Percentiles rank a stretch among this genome's conserved stretches.
phyloP scores from a whole-genome alignment of 1,139 yeast genomes.

The Pichia sp. region DNA sequence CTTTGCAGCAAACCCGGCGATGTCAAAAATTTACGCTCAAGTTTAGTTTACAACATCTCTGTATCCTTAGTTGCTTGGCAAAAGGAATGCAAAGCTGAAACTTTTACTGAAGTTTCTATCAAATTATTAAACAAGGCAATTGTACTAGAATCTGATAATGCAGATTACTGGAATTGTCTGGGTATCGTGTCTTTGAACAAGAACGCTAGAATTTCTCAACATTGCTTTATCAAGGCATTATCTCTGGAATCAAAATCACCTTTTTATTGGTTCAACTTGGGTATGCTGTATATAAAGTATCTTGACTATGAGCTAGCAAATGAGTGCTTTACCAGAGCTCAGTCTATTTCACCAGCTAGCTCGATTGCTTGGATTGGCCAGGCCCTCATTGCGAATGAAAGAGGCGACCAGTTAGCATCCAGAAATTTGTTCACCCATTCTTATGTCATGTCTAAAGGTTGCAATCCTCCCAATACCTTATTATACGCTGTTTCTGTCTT shows the following conservation, averaged over 20 bases:
- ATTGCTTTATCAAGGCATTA: constrained; percentile 82
- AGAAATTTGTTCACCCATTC: constrained; percentile 69
- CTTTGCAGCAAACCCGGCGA: constrained; percentile 29
- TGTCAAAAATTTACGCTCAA: constrained; percentile 52
- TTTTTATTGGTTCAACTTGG: constrained; percentile 75
- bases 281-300: constrained; percentile 64
- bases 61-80: constrained; percentile 53
- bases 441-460: constrained; percentile 68
- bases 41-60: constrained; percentile 68
- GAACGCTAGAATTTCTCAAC: constrained; percentile 78
- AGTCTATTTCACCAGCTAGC: constrained; percentile 75
- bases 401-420: constrained; percentile 53
- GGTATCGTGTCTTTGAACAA: constrained; percentile 55
- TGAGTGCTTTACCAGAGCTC: constrained; percentile 69
- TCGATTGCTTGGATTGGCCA: constrained; percentile 85
- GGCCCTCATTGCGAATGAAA: constrained; percentile 61
- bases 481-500: constrained; percentile 64
- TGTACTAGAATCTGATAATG: constrained; percentile 61
- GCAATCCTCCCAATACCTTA: constrained; percentile 64
- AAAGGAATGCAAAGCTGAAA: constrained; percentile 29
- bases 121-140: constrained; percentile 61
- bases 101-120: constrained; percentile 47
- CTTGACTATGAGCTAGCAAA: constrained; percentile 72
- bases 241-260: constrained; percentile 67
- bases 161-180: constrained; percentile 75